Base-by-base conservation (phyloP, 1,284 basidiomycete genomes). In the Mrakiaceae sp. region DNA sequence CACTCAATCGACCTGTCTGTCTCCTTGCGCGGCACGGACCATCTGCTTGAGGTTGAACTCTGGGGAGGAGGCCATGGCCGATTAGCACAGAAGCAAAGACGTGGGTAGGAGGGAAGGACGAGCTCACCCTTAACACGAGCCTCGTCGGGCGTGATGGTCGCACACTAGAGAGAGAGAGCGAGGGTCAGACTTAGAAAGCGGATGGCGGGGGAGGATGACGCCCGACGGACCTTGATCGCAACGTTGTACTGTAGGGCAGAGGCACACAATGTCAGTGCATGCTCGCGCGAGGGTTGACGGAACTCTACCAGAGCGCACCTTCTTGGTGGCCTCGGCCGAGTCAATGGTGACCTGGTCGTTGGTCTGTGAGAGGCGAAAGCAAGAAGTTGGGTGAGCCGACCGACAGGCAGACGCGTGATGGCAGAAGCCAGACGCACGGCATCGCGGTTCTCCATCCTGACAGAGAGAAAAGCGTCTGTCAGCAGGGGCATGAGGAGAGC, bases 31-130 rank as follows among this genome's bases (percentile, higher is more conserved):
- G 16, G 14, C 5, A 44, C 59, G 48, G 12, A 60, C 59, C 65
- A 98, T 98, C 78, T 95, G 85, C 83, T 97, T 98, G 73, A 98
- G 83, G 67, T 91, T 89, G 83, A 97, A 97, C 78, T 96, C 93
- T 74, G 60, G 7, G 27, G 2, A 27, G 27, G 27, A 27, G 27
- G 27, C 27, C 27, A 27, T 27, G 27, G 27, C 27, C 27, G 27
- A 27, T 27, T 27, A 27, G 27, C 27, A 27, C 27, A 27, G 27
- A 27, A 27, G 27, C 27, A 27, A 27, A 27, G 27, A 27, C 2
- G 27, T 27, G 27, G 2, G 27, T 27, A 9, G 3, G 39, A 56
- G 39, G 11, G 3, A 42, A 16, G 14, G 42, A 58, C 27, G 27
- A 27, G 27, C 66, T 14, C 44, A 67, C 70, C 72, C 73, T 90